Conservation (phyloP, 2,329 filamentous ascomycete genomes). For the Pseudopyrenochaeta lycopersici region DNA sequence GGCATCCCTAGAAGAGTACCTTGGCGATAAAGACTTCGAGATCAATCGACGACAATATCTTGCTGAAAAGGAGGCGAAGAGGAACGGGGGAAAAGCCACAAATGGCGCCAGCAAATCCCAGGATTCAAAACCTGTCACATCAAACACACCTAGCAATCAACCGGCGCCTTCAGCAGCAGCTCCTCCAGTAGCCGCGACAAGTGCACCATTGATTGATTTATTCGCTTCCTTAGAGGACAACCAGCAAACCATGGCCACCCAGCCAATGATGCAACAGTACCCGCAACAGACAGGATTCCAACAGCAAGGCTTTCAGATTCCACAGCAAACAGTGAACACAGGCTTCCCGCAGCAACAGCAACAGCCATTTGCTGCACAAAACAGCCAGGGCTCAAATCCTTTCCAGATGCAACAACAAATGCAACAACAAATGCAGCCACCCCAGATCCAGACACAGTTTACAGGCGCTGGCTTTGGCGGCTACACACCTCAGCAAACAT, state of each 20-base stretch:
- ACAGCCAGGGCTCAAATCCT: slow-evolving; percentile 81
- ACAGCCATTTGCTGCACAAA: slow-evolving; percentile 64
- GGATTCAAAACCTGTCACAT: slow-evolving; percentile 42
- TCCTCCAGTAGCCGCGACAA: slow-evolving; percentile 25
- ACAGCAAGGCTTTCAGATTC: slow-evolving; percentile 37
- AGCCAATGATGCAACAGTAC: slow-evolving; percentile 45
- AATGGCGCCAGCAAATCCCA: slow-evolving; percentile 49
- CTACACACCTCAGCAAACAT: slow-evolving; percentile 73
- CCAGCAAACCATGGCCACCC: slow-evolving; percentile 46
- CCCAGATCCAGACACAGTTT: slow-evolving; percentile 65
- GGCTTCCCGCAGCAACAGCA: slow-evolving; percentile 44
- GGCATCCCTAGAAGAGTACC: slow-evolving; percentile 89
- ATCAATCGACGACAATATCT: slow-evolving; percentile 91
- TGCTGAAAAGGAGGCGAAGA: slow-evolving; percentile 81
- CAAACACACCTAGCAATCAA: slow-evolving; percentile 35
- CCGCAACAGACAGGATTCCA: slow-evolving; percentile 41
- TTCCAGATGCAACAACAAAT: slow-evolving; percentile 74
- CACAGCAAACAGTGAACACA: slow-evolving; percentile 53
- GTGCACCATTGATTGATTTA: slow-evolving; percentile 44
- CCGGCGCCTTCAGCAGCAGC: slow-evolving; percentile 26
- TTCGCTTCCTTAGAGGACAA: slow-evolving; percentile 47
- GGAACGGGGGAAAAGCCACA: slow-evolving; percentile 54
- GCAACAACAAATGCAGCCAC: slow-evolving; percentile 63
- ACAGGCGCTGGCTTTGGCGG: slow-evolving; percentile 86
- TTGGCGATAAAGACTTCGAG: slow-evolving; percentile 95